phyloP scores from a whole-genome alignment of 257 asterid genomes.

The Fraxinus anomala region DNA sequence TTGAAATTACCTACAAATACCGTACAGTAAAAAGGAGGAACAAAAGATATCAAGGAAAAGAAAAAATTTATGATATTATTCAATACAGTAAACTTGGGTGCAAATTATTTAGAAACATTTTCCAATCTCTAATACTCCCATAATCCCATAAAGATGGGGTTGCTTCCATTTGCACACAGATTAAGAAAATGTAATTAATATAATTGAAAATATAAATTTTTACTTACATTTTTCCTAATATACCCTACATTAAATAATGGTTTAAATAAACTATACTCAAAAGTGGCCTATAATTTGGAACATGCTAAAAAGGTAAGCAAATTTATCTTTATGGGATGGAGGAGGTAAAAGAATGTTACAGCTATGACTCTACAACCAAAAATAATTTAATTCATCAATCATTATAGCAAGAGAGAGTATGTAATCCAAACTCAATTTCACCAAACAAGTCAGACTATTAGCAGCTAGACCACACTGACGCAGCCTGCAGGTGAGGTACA shows the following conservation, averaged over 20 bases:
- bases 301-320: too few relatives aligned
- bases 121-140: background rate
- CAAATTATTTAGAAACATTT: background rate
- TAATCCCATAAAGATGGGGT: too few relatives aligned
- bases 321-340: too few relatives aligned
- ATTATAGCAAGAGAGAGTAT: background rate
- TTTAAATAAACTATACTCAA: too few relatives aligned
- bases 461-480: background rate
- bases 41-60: background rate
- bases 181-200: too few relatives aligned
- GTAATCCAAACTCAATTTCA: background rate
- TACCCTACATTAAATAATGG: too few relatives aligned
- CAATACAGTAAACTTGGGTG: background rate
- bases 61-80: background rate
- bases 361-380: background rate
- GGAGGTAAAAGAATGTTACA: background rate
- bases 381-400: background rate
- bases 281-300: too few relatives aligned
- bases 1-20: too few relatives aligned
- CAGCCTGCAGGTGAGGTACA: background rate
- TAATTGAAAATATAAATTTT: too few relatives aligned
- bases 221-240: too few relatives aligned
- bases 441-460: background rate
- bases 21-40: background rate
- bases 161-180: too few relatives aligned